Percentiles rank a stretch among this genome's conserved stretches.
Evolutionary conservation across 73 alveolate genomes (phyloP).

Genomic region (Paramecium sexaurelia): DNA sequence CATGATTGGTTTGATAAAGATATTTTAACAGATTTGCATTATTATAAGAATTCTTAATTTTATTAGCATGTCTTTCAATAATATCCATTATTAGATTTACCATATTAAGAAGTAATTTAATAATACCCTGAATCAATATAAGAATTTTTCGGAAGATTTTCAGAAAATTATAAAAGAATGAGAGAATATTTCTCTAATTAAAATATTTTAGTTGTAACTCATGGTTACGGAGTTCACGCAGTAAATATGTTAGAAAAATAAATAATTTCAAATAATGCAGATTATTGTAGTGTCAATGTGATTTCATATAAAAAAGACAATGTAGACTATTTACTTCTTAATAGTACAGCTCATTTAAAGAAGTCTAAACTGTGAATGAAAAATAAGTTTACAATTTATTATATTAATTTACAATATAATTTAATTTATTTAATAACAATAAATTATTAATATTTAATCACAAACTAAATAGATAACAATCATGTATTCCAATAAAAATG

Average conservation of each 20-base stretch:
- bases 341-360: conserved; percentile 23
- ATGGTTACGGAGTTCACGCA: conserved; percentile 58
- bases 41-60: background rate
- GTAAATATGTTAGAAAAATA: conserved; percentile 50
- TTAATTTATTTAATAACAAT: background rate
- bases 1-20: conserved; percentile 46
- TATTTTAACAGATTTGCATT: background rate
- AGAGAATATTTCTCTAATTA: background rate
- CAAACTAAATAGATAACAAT: too few species aligned
- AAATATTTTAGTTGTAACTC: background rate
- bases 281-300: conserved; percentile 34
- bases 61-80: background rate
- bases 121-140: conserved; percentile 33
- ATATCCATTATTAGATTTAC: background rate
- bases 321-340: background rate
- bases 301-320: background rate
- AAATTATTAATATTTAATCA: too few species aligned
- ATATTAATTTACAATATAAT: background rate
- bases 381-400: background rate
- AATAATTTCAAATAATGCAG: background rate
- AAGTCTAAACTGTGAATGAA: conserved; percentile 13
- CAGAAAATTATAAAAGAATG: conserved; percentile 40
- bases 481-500: too few species aligned
- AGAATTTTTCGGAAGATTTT: conserved; percentile 44
- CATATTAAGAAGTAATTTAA: background rate